Base-by-base conservation (phyloP, 1,284 basidiomycete genomes). In the Xanthoconium separans region DNA sequence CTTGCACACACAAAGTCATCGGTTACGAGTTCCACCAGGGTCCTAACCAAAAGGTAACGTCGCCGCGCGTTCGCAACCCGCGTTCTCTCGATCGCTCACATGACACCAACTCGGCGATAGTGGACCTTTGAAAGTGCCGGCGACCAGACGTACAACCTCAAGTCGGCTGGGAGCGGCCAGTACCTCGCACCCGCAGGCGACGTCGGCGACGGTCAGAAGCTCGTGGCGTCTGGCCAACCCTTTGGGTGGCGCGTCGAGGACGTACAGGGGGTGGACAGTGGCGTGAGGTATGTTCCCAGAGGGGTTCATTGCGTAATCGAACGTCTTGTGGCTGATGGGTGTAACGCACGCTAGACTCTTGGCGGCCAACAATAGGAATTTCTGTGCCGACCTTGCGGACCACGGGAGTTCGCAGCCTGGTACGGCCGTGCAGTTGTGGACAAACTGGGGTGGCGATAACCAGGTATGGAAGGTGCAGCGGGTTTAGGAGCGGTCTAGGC, bases 91-190 rank as follows among this genome's bases (percentile, higher is more conserved):
- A 33, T 33, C 31, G 31, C 31, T 33, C 11, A 33, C 31, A 12
- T 13, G 31, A n/a, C n/a, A n/a, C n/a, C n/a, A n/a, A n/a, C n/a
- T n/a, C n/a, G n/a, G n/a, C n/a, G n/a, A n/a, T n/a, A n/a, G 79
- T 84, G 83, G 83, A 72, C 62, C 12, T 72, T 82, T 55, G 62
- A 73, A 15, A 70, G 66, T 61, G 64, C 74, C 63, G 6, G 60
- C 53, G 24, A 46, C 4, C 2, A 18, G 24, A 52, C 29, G 29
- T 83, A 75, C 69, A 68, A 70, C 3, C 69, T 84, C 66, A 76
- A 73, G 44, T 75, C 75, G 16, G 64, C 58, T 8, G 65, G 67
- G 9, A 65, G 70, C 7, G 71, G 71, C 0, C 56, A 72, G 13
- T 83, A 76, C 64, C 72, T 84, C 20, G 68, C 70, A 1, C 57